Percentiles rank a stretch among this genome's conserved stretches.
phyloP scores from a whole-genome alignment of 371 early-diverging fungal genomes.

The Syncephalastrum racemosum region DNA sequence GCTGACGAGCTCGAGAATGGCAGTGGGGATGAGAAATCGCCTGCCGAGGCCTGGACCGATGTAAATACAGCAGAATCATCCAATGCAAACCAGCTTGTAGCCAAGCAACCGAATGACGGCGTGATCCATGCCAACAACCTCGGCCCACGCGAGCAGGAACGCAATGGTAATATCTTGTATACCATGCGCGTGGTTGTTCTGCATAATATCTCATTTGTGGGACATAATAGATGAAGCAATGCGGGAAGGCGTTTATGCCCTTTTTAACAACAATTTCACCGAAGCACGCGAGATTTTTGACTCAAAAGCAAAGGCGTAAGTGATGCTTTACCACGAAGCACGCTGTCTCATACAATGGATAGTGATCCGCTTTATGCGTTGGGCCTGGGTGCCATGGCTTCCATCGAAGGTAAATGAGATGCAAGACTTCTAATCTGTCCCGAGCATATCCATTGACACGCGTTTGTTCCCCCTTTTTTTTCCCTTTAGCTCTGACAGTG shows the following conservation, averaged over 20 bases:
- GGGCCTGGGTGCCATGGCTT: conserved; percentile 41
- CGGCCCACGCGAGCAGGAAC: conserved; percentile 50
- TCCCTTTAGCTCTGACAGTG: conserved; percentile 6
- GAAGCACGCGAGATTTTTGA: conserved; percentile 42
- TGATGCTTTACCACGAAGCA: not conserved
- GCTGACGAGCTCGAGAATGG: conserved; percentile 10
- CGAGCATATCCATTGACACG: not conserved
- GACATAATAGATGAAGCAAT: conserved; percentile 43
- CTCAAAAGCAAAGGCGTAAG: conserved; percentile 34
- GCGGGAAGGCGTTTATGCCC: conserved; percentile 45
- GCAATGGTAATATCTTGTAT: no score
- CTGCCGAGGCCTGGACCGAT: no score
- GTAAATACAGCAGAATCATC: no score
- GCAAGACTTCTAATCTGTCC: no score
- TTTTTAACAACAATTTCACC: conserved; percentile 58
- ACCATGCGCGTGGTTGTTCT: no score
- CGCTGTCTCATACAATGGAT: not conserved
- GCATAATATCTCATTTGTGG: not conserved
- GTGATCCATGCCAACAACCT: conserved; percentile 40
- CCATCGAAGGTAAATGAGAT: conserved; percentile 39
- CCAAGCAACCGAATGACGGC: no score
- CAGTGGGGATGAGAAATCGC: no score
- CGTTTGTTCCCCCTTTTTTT: not conserved
- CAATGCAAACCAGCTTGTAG: no score
- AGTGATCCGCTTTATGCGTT: conserved; percentile 46